A percentile compares a stretch with the other conserved stretches of the same genome.
Conservation (phyloP, 805 yeast species). For the Kodamaea sagamina region DNA sequence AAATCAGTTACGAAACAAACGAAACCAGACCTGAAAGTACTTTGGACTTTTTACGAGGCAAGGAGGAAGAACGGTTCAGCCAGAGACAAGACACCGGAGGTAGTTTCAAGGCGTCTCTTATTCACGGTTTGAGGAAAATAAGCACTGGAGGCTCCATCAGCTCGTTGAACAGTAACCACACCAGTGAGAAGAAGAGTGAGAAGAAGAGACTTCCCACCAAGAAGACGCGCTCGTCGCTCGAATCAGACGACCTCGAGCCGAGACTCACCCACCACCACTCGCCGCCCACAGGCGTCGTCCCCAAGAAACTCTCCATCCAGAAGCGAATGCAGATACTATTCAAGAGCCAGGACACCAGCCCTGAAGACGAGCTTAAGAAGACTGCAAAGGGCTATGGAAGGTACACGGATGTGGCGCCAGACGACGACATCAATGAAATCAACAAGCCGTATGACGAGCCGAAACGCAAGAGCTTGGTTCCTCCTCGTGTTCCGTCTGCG, state of each 20-base stretch:
- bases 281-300: constrained; percentile 9
- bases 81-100: constrained; percentile 43
- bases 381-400: constrained; percentile 85
- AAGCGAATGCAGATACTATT: constrained; percentile 55
- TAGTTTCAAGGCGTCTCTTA: constrained; percentile 35
- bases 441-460: constrained; percentile 19
- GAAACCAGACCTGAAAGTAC: constrained; percentile 26
- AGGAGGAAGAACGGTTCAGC: constrained; percentile 26
- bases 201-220: constrained; percentile 6
- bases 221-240: constrained; percentile 3
- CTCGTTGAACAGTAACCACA: constrained; percentile 9
- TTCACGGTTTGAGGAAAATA: constrained; percentile 37
- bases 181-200: constrained; percentile 10
- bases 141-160: constrained; percentile 37
- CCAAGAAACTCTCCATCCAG: constrained; percentile 46
- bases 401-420: constrained; percentile 50
- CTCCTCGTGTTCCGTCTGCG: constrained; percentile 40
- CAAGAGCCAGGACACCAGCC: constrained; percentile 31
- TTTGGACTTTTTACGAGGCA: constrained; percentile 37
- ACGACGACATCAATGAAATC: constrained; percentile 37
- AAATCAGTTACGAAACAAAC: constrained; percentile 19
- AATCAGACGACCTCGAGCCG: background rate
- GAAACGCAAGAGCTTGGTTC: constrained; percentile 19
- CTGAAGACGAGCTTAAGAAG: constrained; percentile 44
- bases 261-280: background rate